These are phyloP conservation scores for Austroboletus eburneus DNA, from an alignment of 768 basidiomycete species.

Conservation along the genomic window DNA sequence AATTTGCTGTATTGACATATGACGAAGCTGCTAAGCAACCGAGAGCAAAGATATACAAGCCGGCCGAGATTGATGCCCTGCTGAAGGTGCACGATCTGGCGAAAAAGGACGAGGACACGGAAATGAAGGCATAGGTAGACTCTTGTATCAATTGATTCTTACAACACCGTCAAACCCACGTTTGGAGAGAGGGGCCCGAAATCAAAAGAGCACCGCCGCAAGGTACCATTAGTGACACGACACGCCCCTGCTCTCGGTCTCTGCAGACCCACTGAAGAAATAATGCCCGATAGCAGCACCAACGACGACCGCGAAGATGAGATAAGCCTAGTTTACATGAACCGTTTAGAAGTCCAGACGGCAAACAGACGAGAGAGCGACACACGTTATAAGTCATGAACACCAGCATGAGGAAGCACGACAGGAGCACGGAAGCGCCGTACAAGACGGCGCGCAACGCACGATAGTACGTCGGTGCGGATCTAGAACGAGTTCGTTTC, in stretches of 20 bases:
- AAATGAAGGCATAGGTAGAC: slow-evolving; percentile 55
- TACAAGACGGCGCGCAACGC: slow-evolving; percentile 65
- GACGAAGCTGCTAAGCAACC: slow-evolving; percentile 75
- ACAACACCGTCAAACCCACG: background rate
- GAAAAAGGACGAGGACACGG: slow-evolving; percentile 82
- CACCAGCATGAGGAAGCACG: slow-evolving; percentile 91
- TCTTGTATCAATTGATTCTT: slow-evolving; percentile 7
- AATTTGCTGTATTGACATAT: slow-evolving; percentile 91
- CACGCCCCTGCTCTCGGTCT: slow-evolving; percentile 67
- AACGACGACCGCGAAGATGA: slow-evolving; percentile 74
- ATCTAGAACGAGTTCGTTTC: too few relatives aligned
- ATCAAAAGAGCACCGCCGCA: too few relatives aligned
- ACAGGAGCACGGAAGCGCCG: slow-evolving; percentile 70
- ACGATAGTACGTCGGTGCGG: slow-evolving; percentile 34
- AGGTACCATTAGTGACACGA: slow-evolving; percentile 77
- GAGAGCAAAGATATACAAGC: slow-evolving; percentile 87
- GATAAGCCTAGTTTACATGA: slow-evolving; percentile 90
- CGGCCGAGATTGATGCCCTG: slow-evolving; percentile 83
- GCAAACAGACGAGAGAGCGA: slow-evolving; percentile 3
- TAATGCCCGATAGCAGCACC: slow-evolving; percentile 86
- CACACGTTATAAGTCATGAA: slow-evolving; percentile 97
- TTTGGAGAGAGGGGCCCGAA: too few relatives aligned
- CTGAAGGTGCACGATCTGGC: slow-evolving; percentile 74
- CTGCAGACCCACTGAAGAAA: slow-evolving; percentile 63
- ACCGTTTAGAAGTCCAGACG: too few relatives aligned